phyloP scores from a whole-genome alignment of 805 yeast species.

The Schwanniomyces pseudopolymorphus region DNA sequence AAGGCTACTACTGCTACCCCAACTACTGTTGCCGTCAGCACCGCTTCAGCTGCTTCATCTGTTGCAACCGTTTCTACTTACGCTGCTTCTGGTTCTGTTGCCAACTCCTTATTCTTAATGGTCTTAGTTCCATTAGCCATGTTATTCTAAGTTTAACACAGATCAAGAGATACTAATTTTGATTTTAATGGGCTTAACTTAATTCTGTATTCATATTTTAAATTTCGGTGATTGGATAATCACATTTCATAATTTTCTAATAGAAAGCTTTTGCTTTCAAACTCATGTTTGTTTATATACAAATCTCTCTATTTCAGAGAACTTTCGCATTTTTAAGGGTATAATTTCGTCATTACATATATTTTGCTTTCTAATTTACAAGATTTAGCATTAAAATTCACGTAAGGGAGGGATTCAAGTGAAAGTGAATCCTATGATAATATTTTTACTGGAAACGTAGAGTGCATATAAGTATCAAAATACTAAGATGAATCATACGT shows the following conservation, averaged over 20 bases:
- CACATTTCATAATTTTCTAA: not conserved
- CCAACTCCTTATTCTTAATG: slow-evolving; percentile 23
- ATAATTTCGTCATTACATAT: no score
- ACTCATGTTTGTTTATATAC: not conserved
- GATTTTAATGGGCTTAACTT: not conserved
- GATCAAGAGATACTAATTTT: no score
- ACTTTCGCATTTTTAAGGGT: not conserved
- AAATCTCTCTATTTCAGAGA: not conserved
- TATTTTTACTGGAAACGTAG: no score
- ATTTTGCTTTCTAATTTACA: no score
- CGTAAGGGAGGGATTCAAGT: no score
- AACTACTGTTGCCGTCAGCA: slow-evolving; percentile 23
- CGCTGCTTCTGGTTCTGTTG: slow-evolving; percentile 11
- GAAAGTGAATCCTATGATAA: no score
- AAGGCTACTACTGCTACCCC: slow-evolving; percentile 15
- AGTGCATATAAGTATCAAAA: no score
- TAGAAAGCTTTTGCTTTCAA: not conserved
- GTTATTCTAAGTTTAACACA: slow-evolving; percentile 24
- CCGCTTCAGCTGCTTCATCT: slow-evolving; percentile 17
- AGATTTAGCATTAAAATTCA: no score
- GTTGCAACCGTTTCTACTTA: slow-evolving; percentile 10
- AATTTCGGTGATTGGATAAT: not conserved
- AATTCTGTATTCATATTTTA: not conserved
- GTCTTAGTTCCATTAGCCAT: slow-evolving; percentile 31
- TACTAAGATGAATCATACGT: no score